phyloP scores from a whole-genome alignment of 2,329 filamentous ascomycete species.

The Diaporthe ampelina region DNA sequence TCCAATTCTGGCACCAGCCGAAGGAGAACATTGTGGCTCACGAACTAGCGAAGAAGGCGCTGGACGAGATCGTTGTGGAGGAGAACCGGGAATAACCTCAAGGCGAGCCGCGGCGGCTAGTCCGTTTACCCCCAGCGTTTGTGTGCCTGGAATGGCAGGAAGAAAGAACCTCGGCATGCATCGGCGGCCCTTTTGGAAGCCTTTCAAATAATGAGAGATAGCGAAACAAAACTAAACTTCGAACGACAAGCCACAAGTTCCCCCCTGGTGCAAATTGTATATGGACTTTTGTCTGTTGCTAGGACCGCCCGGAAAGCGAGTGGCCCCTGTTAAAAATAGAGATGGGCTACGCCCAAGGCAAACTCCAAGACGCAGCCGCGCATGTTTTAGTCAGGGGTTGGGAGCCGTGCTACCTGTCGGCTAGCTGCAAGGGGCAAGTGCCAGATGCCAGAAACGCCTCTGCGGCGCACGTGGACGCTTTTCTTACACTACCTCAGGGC shows the following conservation, averaged over 20 bases:
- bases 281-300: not conserved
- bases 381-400: conserved; percentile 34
- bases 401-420: conserved; percentile 18
- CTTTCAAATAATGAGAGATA: not conserved
- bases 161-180: not conserved
- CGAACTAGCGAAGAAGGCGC: conserved; percentile 39
- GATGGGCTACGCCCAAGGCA: conserved; percentile 21
- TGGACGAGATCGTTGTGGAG: not conserved
- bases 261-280: conserved; percentile 8
- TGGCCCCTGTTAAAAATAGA: conserved; percentile 36
- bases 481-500: not conserved
- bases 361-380: conserved; percentile 19
- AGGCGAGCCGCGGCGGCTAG: not conserved
- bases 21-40: conserved; percentile 42
- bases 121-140: not conserved
- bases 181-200: not conserved
- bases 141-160: not conserved
- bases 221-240: not conserved
- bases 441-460: conserved; percentile 33
- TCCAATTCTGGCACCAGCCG: conserved; percentile 43
- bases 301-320: conserved; percentile 14
- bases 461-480: conserved; percentile 14
- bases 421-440: conserved; percentile 32
- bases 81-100: conserved; percentile 4
- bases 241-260: not conserved